Conservation (phyloP, 2,329 filamentous ascomycete species). For the Erysiphe pulchra region DNA sequence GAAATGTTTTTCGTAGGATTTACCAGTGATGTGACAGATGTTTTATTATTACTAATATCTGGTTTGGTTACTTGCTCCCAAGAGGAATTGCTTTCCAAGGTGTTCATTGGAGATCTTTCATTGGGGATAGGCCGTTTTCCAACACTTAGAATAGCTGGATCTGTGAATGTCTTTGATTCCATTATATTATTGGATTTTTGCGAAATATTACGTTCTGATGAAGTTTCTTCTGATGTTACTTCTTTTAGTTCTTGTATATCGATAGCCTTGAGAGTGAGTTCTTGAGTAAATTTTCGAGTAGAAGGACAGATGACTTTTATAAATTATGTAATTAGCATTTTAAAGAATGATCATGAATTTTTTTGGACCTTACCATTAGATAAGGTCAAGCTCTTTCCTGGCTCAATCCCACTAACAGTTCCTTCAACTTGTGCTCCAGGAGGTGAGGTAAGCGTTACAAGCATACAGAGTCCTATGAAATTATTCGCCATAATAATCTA, state of each 20-base stretch:
- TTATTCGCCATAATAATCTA: slow-evolving; percentile 10
- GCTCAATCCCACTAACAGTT: slow-evolving; percentile 12
- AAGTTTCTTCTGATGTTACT: slow-evolving; percentile 10
- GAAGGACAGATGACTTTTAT: slow-evolving; percentile 10
- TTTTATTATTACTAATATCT: slow-evolving; percentile 6
- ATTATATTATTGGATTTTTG: slow-evolving; percentile 1
- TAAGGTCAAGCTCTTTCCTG: slow-evolving; percentile 13
- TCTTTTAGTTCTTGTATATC: slow-evolving; percentile 13
- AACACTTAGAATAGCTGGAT: slow-evolving; percentile 14
- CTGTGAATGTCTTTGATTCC: slow-evolving; percentile 9
- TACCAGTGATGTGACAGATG: slow-evolving; percentile 15
- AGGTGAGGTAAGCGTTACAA: slow-evolving; percentile 14
- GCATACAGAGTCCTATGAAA: slow-evolving; percentile 15
- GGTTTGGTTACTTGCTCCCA: slow-evolving; percentile 9
- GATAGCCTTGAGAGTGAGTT: slow-evolving; percentile 12
- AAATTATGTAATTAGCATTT: background rate
- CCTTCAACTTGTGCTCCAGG: slow-evolving; percentile 13
- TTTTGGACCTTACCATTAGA: slow-evolving; percentile 10
- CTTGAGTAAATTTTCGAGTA: slow-evolving; percentile 11
- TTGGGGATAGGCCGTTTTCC: slow-evolving; percentile 14
- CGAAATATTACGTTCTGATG: slow-evolving; percentile 1
- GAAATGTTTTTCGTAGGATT: slow-evolving; percentile 4
- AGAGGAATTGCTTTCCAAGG: slow-evolving; percentile 9
- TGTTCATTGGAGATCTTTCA: slow-evolving; percentile 3
- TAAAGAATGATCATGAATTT: background rate